Evolutionary conservation across 2,329 filamentous ascomycete genomes (phyloP), one percentile per base, ranked within the genome.

Genomic region (Fusarium sp.): DNA sequence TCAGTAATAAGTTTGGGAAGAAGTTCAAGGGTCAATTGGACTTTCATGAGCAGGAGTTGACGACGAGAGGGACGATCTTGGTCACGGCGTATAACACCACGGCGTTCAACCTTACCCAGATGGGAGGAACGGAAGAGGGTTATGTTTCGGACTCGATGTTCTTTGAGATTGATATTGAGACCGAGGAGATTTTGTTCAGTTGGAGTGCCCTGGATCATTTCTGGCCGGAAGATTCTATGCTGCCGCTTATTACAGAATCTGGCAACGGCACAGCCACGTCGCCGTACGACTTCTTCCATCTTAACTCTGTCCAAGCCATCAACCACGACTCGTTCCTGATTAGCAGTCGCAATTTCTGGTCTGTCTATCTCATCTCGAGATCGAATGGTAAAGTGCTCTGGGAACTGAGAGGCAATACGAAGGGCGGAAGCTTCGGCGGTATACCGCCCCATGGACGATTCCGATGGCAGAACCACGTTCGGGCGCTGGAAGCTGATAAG

Each of bases 111-210:
- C 63, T 77, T 0, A 54, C 65, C 0, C 7, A n/a, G 0, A 48
- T 76, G 13, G 72, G 74, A 3, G 75, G 75, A 1, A 39, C 37
- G 4, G n/a, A 21, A 5, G 26, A 63, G 1, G 74, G 69, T 0
- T 75, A 50, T 16, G 55, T 77, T 3, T 23, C 53, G 0, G 80
- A 83, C 62, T 76, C 74, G 21, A 59, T 81, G 34, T 77, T 83
- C 56, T 81, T 78, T 58, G 82, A 84, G 62, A 74, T 84, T n/a
- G 80, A 84, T 44, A 71, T 82, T 11, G 72, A 75, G 34, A 83
- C 80, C 0, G 75, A 76, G 26, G 72, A 81, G 25, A 67, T 83
- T 4, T 58, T 84, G 2, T 84, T 80, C 56, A 70, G 61, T 8
- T 84, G 83, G 83, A 81, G 78, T 37, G 75, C 80, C 4, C 64